phyloP scores from a whole-genome alignment of 2,329 filamentous ascomycete species.

The Aspergillus cejpii region DNA sequence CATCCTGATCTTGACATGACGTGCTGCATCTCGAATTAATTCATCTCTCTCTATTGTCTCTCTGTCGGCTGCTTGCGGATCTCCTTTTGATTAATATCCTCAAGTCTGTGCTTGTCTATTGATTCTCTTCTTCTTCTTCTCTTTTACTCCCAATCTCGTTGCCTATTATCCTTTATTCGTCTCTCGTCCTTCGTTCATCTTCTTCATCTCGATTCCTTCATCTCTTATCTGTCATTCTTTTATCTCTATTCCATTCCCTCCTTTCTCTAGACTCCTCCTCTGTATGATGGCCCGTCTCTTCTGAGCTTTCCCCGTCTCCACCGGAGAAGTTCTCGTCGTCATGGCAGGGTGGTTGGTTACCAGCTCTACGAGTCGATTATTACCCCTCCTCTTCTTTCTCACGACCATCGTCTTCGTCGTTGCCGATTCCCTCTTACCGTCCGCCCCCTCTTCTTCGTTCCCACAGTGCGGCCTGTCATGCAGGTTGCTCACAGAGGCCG shows the following conservation, averaged over 20 bases:
- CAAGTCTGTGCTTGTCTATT: neutral
- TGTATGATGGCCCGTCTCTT: constrained; percentile 12
- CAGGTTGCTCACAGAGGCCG: constrained; percentile 60
- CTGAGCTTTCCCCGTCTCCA: constrained; percentile 12
- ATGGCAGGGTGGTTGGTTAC: constrained; percentile 10
- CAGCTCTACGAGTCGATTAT: constrained; percentile 1
- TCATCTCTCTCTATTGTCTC: neutral
- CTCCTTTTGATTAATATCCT: no score
- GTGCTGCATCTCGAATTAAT: no score
- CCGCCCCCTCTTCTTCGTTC: constrained; percentile 42
- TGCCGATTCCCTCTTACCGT: constrained; percentile 30
- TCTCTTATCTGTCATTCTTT: constrained; percentile 1
- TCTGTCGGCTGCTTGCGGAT: neutral
- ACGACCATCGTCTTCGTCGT: constrained; percentile 19
- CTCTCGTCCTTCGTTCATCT: neutral
- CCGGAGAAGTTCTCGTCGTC: constrained; percentile 9
- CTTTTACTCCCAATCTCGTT: no score
- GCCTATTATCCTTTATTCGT: no score
- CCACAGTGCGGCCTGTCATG: constrained; percentile 58
- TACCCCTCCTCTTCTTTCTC: constrained; percentile 6
- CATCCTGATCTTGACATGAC: no score
- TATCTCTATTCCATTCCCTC: constrained; percentile 1
- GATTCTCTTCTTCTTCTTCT: neutral
- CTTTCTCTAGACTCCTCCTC: neutral
- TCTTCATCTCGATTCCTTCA: neutral